Conservation (phyloP, 2,329 filamentous ascomycete genomes). For the Ascochyta viciae-villosae region DNA sequence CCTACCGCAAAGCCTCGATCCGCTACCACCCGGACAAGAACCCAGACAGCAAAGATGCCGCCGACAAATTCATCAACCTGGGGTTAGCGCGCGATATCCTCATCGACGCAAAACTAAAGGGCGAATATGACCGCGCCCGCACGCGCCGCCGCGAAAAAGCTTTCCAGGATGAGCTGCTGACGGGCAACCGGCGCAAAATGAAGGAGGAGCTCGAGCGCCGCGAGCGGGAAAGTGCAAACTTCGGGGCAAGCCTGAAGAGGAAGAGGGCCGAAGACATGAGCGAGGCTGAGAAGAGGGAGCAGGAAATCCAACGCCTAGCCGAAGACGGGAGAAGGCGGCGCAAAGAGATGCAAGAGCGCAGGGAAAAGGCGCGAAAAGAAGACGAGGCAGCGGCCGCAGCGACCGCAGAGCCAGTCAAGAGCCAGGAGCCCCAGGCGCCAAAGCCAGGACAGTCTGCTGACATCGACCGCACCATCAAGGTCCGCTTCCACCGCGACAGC, state of each 20-base stretch:
- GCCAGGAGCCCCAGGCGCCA: conserved; percentile 24
- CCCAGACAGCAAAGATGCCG: conserved; percentile 64
- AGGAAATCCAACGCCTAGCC: conserved; percentile 54
- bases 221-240: conserved; percentile 61
- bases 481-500: conserved; percentile 62
- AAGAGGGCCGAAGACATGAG: conserved; percentile 54
- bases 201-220: conserved; percentile 85
- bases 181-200: conserved; percentile 75
- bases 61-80: conserved; percentile 83
- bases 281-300: conserved; percentile 66
- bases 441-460: conserved; percentile 53
- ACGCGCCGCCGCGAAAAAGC: conserved; percentile 74
- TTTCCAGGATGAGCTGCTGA: conserved; percentile 75
- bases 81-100: conserved; percentile 88
- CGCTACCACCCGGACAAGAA: conserved; percentile 96
- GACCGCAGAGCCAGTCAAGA: conserved; percentile 47
- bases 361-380: conserved; percentile 61
- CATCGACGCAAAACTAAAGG: conserved; percentile 71
- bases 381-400: conserved; percentile 52
- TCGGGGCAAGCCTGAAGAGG: conserved; percentile 48
- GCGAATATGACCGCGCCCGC: conserved; percentile 79
- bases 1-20: conserved; percentile 84
- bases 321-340: conserved; percentile 61
- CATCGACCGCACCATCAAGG: conserved; percentile 64
- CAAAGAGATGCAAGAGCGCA: conserved; percentile 61